Percentiles rank a stretch among this genome's conserved stretches.
phyloP scores from a whole-genome alignment of 805 yeast genomes.

The Myxozyma vanderwaltii region DNA sequence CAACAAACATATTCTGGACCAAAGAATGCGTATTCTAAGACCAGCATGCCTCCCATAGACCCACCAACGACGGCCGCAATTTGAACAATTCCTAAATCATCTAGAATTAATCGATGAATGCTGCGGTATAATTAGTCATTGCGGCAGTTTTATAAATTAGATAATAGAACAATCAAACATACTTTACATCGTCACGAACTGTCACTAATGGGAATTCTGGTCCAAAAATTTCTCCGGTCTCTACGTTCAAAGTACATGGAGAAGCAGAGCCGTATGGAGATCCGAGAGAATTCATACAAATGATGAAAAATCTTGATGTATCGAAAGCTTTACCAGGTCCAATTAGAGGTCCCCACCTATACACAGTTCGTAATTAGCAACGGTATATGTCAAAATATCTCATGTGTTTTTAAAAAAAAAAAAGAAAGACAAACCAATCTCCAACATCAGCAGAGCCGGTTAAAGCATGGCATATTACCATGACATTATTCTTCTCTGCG shows the following conservation, averaged over 20 bases:
- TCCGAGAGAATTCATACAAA: conserved; percentile 91
- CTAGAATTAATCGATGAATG: conserved; percentile 75
- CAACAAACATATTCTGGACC: conserved; percentile 66
- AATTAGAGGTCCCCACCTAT: conserved; percentile 84
- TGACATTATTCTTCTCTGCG: conserved; percentile 65
- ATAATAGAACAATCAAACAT: background rate
- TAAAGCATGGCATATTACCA: conserved; percentile 93
- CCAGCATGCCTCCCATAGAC: conserved; percentile 98
- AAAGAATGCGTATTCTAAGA: conserved; percentile 81
- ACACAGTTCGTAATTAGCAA: background rate
- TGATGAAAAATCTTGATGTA: conserved; percentile 79
- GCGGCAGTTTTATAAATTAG: background rate
- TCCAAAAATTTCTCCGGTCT: conserved; percentile 76
- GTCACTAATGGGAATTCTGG: conserved; percentile 95
- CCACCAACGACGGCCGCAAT: conserved; percentile 92
- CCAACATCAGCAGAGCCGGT: conserved; percentile 94
- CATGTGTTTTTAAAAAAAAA: background rate
- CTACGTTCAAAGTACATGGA: conserved; percentile 80
- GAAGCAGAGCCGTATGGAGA: conserved; percentile 96
- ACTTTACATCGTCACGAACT: conserved; percentile 80
- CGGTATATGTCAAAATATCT: background rate
- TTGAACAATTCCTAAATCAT: conserved; percentile 73
- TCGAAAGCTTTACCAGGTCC: conserved; percentile 89
- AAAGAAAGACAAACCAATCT: conserved; percentile 62
- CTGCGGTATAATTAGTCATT: conserved; percentile 35